phyloP scores from a whole-genome alignment of 164 flowering plant genomes.

The Magnolia officinalis region DNA sequence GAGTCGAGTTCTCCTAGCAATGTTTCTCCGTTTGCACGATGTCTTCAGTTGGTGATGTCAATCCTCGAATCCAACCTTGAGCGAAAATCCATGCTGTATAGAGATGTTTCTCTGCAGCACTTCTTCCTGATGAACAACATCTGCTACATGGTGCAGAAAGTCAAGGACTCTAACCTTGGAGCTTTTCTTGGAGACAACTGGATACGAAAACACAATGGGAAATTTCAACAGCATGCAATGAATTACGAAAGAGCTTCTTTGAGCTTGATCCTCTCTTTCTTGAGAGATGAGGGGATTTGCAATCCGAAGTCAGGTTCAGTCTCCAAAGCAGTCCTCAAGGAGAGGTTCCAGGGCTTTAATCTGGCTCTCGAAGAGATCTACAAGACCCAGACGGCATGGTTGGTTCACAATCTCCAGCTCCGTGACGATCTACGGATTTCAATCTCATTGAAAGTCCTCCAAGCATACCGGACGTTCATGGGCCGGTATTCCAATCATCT shows the following conservation, averaged over 20 bases:
- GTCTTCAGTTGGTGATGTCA: slow-evolving; percentile 34
- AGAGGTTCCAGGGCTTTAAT: slow-evolving; percentile 53
- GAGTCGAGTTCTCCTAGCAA: slow-evolving; percentile 13
- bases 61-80: slow-evolving; percentile 47
- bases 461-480: slow-evolving; percentile 58
- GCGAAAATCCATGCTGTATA: slow-evolving; percentile 47
- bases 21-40: slow-evolving; percentile 40
- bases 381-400: slow-evolving; percentile 64
- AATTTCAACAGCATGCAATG: slow-evolving; percentile 61
- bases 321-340: slow-evolving; percentile 48
- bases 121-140: slow-evolving; percentile 77
- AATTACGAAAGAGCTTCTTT: slow-evolving; percentile 68
- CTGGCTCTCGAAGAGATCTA: slow-evolving; percentile 71
- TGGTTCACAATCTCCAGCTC: slow-evolving; percentile 50
- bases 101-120: slow-evolving; percentile 44
- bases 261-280: slow-evolving; percentile 49
- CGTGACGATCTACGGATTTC: slow-evolving; percentile 71
- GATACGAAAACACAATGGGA: slow-evolving; percentile 60
- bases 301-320: slow-evolving; percentile 34
- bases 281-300: slow-evolving; percentile 52
- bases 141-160: slow-evolving; percentile 77
- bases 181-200: slow-evolving; percentile 60
- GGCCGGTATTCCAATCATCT: slow-evolving; percentile 47
- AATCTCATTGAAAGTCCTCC: slow-evolving; percentile 54
- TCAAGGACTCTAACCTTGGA: slow-evolving; percentile 51